Evolutionary conservation across 371 early-diverging fungal species (phyloP), one percentile per base, ranked within the genome.

Genomic region (Lichtheimia ramosa): DNA sequence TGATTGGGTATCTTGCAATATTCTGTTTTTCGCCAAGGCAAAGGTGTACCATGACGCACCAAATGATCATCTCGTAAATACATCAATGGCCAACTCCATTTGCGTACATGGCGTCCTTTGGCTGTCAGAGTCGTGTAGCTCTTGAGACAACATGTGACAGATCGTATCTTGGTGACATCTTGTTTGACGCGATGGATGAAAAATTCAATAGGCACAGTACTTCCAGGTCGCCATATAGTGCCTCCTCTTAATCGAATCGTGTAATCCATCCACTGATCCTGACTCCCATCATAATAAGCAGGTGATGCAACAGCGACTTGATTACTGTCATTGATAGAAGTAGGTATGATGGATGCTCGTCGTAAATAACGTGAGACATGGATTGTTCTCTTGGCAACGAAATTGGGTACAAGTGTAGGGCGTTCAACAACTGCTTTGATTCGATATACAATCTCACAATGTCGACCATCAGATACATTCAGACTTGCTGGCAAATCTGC

Each of bases 401-500:
- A 71, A 51, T 77, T 69, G 51, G 56, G 65, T 2, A 63, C 63
- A 43, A 73, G 73, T 1, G 60, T 62, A 3, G 77, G 70, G 42
- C 77, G 61, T 34, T 77, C 77, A 14, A 68, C 71, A 15, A 64
- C 57, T 16, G 77, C 77, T 49, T 69, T 68, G 34, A 77, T 61
- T 16, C 51, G 55, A 48, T 73, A 77, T 2, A 25, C 23, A 2
- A 77, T 68, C 49, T 64, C 54, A 12, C 64, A 66, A 50, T 49
- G 56, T 15, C 59, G 51, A 39, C 51, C 54, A 51, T 70, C 59
- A 21, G 63, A 63, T 34, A 70, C 65, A 14, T 74, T 56, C 13
- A 81, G 65, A 3, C 74, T 63, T 42, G 73, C 69, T 7, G 78
- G 81, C 24, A 75, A 43, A 56, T 69, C 49, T 20, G 74, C 69